Evolutionary conservation across 495 filamentous ascomycete genomes (phyloP).

Genomic region (Daldinia vernicosa): DNA sequence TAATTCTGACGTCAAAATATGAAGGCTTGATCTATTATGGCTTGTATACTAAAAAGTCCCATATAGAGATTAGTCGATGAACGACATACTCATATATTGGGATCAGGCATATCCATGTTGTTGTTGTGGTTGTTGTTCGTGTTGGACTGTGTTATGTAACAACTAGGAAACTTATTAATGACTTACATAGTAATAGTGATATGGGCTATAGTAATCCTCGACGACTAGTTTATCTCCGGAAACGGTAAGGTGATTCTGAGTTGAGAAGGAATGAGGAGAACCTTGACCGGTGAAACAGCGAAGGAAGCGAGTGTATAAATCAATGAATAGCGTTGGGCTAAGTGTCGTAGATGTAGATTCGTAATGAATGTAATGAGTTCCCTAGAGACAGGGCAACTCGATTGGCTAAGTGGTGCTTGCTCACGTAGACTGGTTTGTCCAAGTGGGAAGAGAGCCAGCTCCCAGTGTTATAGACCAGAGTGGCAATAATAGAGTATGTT

Average conservation of each 20-base stretch:
- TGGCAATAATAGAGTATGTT: constrained; percentile 51
- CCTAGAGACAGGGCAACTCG: constrained; percentile 50
- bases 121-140: constrained; percentile 28
- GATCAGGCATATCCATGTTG: constrained; percentile 37
- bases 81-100: constrained; percentile 26
- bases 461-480: constrained; percentile 62
- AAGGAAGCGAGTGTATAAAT: constrained; percentile 45
- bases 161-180: constrained; percentile 37
- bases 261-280: constrained; percentile 30
- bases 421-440: constrained; percentile 51
- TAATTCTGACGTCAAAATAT: constrained; percentile 46
- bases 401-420: constrained; percentile 44
- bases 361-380: constrained; percentile 58
- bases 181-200: constrained; percentile 54
- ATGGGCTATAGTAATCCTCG: constrained; percentile 40
- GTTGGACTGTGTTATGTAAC: constrained; percentile 38
- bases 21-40: constrained; percentile 49
- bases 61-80: constrained; percentile 30
- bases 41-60: constrained; percentile 39
- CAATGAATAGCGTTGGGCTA: constrained; percentile 29
- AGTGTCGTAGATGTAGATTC: constrained; percentile 14
- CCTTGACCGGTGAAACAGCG: constrained; percentile 22
- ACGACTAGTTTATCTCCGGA: constrained; percentile 28
- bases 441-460: constrained; percentile 60
- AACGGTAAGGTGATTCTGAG: constrained; percentile 14